Base-by-base conservation (phyloP, 257 asterid species). In the Przewalskia tangutica region DNA sequence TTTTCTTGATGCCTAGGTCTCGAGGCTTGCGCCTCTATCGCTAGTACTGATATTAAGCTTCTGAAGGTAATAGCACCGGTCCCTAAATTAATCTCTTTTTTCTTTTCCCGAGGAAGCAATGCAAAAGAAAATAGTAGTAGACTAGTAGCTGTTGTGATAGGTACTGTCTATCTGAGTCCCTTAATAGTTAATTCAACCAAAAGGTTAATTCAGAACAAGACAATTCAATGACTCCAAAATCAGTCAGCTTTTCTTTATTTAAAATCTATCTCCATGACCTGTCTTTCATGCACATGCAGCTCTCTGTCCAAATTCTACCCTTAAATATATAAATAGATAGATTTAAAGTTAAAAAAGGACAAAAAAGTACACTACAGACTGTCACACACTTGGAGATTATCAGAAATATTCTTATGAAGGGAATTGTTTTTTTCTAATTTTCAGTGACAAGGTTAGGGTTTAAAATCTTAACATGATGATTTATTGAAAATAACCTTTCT, bases 211-310 rank as follows among this genome's bases (percentile, higher is more conserved):
- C 13, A 58, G 82, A 84, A 84, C 66, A 86, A 82, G 88, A 86
- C 90, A 88, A 84, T 59, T 58, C 81, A 16, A 84, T 77, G 50
- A 78, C 81, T 84, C 86, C 83, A 86, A 83, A 84, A 60, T 82
- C 27, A 36, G 56, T 27, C 84, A 84, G 85, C 87, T 82, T 85
- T 88, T 82, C 66, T 73, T 79, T 84, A 76, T 50, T 82, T 53
- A 58, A 83, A 42, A 70, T 20, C 76, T 84, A 76, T 83, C 78
- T 65, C 81, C 68, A 84, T 89, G 89, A 87, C 87, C 88, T 91
- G 93, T 87, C 92, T 68, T 67, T 88, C 95, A 91, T 85, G 96
- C 89, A 77, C 79, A 82, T 86, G 85, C 86, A 68, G 48, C 82
- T 42, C 10, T 62, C 38, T 40, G 55, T 42, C 50, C 7, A 32